phyloP scores from a whole-genome alignment of 495 filamentous ascomycete genomes.

The Corynascus novoguineensis region DNA sequence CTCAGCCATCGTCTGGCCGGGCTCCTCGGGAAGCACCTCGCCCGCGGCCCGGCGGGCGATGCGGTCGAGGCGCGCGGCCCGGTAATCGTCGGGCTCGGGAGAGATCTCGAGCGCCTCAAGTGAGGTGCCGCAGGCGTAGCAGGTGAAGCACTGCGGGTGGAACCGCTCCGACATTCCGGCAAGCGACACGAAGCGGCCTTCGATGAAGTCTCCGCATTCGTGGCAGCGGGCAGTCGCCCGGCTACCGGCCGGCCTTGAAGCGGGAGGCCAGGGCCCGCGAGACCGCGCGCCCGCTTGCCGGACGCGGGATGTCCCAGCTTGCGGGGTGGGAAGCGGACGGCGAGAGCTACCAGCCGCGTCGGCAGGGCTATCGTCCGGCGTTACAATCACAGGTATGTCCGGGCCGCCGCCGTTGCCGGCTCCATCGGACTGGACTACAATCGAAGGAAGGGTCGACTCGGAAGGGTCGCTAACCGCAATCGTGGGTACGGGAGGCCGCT shows the following conservation, averaged over 20 bases:
- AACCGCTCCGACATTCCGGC: slow-evolving; percentile 63
- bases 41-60: slow-evolving; percentile 56
- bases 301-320: slow-evolving; percentile 29
- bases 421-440: slow-evolving; percentile 41
- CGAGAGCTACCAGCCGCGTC: slow-evolving; percentile 26
- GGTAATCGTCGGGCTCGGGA: slow-evolving; percentile 71
- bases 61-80: slow-evolving; percentile 62
- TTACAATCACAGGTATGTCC: slow-evolving; percentile 41
- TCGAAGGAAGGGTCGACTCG: slow-evolving; percentile 27
- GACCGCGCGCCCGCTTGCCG: slow-evolving; percentile 38
- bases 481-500: slow-evolving; percentile 25
- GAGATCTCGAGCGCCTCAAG: slow-evolving; percentile 96
- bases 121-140: slow-evolving; percentile 76
- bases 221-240: slow-evolving; percentile 76
- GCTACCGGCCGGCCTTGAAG: slow-evolving; percentile 38
- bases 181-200: slow-evolving; percentile 84
- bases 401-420: slow-evolving; percentile 27
- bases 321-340: slow-evolving; percentile 38
- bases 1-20: slow-evolving; percentile 55
- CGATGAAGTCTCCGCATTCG: slow-evolving; percentile 74
- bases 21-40: slow-evolving; percentile 52
- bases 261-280: slow-evolving; percentile 46
- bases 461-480: slow-evolving; percentile 30
- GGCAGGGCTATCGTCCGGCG: slow-evolving; percentile 34
- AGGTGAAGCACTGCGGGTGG: slow-evolving; percentile 89